These are phyloP conservation scores for Hypholoma sublateritium DNA, from an alignment of 768 basidiomycete genomes.

Conservation along the genomic window DNA sequence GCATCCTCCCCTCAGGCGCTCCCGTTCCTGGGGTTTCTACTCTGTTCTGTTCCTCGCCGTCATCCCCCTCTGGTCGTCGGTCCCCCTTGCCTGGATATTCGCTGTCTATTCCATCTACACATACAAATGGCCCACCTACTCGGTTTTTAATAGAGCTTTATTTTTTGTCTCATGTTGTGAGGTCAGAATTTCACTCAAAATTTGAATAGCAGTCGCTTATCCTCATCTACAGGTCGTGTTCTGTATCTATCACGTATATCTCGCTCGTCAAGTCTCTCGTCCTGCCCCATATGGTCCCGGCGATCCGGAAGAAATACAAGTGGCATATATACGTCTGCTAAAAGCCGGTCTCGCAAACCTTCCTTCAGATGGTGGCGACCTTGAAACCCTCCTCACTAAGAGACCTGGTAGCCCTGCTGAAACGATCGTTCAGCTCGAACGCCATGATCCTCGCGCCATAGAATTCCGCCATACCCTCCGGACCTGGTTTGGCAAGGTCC, in stretches of 20 bases:
- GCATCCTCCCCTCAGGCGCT: constrained; percentile 31
- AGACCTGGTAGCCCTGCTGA: constrained; percentile 66
- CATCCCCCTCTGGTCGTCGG: constrained; percentile 61
- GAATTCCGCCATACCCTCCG: constrained; percentile 71
- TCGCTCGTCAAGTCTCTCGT: constrained; percentile 47
- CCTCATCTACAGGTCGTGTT: constrained; percentile 54
- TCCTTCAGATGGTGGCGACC: constrained; percentile 51
- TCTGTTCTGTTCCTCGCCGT: constrained; percentile 55
- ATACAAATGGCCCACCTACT: constrained; percentile 40
- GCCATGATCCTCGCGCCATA: constrained; percentile 66
- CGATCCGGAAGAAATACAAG: constrained; percentile 56
- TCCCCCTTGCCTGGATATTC: constrained; percentile 68
- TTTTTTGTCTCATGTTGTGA: constrained; percentile 60
- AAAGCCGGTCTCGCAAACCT: constrained; percentile 63
- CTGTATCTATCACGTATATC: constrained; percentile 59
- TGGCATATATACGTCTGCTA: constrained; percentile 60
- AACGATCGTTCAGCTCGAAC: constrained; percentile 52
- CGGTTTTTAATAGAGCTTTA: constrained; percentile 33
- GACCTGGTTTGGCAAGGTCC: constrained; percentile 76
- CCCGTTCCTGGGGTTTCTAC: constrained; percentile 54
- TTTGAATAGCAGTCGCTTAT: constrained; percentile 3
- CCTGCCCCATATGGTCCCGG: constrained; percentile 44
- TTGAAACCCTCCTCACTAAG: constrained; percentile 46
- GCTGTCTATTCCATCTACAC: constrained; percentile 48
- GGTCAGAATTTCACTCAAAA: constrained; percentile 35